Base-by-base conservation (phyloP, 1,284 basidiomycete species). In the Afroboletus lepidellus region DNA sequence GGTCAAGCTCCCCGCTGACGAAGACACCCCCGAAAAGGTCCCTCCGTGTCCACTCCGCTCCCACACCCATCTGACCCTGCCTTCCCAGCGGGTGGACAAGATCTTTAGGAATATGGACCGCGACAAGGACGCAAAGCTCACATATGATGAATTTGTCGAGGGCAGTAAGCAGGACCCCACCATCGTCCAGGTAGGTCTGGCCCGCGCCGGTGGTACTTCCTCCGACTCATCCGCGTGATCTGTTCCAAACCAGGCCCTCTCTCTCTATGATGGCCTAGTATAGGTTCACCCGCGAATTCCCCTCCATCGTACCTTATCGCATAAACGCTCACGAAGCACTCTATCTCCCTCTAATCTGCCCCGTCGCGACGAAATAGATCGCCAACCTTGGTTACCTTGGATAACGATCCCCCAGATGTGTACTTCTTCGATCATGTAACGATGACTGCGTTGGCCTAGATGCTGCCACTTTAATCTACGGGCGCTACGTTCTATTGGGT, bases 1-100 rank as follows among this genome's bases (percentile, higher is more conserved):
- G 95, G 96, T 99, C 63, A 96, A 95, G 70, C 83, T 99, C 24
- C 96, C 97, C 16, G 80, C 87, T 45, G 97, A 99, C 70, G 97
- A 99, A 74, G 94, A 99, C 75, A 99, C 97, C 18, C 97, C 97
- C 2, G 94, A 98, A 74, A 99, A 99, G 89, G 94, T 88, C 59
- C 42, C 32, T 23, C 50, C 44, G 49, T 27, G 12, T 50, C 50
- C 49, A 29, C 43, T 39, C n/a, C 12, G 6, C 46, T 37, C 36
- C 37, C 51, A 33, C 33, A 13, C 39, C 44, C 46, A 34, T 41
- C 57, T 60, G 50, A 61, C 51, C 24, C 50, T 48, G 55, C 45
- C 46, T 50, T 41, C 53, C 20, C 64, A 96, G 93, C 87, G 94
- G 34, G 94, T 98, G 54, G 92, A 96, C 76, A 98, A 98, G 79